Conservation (phyloP, 1,139 yeast species). For the Scheffersomyces lignicola region DNA sequence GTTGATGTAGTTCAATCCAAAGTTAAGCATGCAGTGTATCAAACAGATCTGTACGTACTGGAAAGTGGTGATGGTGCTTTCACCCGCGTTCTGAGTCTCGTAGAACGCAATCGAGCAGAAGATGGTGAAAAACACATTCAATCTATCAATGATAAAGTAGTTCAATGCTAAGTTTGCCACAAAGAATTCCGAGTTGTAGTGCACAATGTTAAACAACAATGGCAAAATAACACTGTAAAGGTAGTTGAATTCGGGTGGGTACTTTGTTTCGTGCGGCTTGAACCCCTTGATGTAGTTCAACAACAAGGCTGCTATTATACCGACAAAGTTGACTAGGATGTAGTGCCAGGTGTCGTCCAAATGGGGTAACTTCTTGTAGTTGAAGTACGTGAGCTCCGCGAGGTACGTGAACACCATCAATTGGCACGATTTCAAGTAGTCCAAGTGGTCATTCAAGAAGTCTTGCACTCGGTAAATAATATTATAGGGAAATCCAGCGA, state of each 20-base stretch:
- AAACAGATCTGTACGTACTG: slow-evolving; percentile 24
- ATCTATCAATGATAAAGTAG: slow-evolving; percentile 34
- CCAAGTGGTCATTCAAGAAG: slow-evolving; percentile 37
- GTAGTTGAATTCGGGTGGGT: slow-evolving; percentile 41
- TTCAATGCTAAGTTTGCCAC: slow-evolving; percentile 37
- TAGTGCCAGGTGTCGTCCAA: slow-evolving; percentile 21
- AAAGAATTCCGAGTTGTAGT: slow-evolving; percentile 23
- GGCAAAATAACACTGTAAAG: slow-evolving; percentile 38
- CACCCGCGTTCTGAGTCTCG: slow-evolving; percentile 29
- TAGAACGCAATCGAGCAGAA: slow-evolving; percentile 30
- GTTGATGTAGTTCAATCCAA: slow-evolving; percentile 29
- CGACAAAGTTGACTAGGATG: slow-evolving; percentile 36
- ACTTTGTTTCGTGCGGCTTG: slow-evolving; percentile 16
- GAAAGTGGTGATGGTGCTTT: slow-evolving; percentile 15
- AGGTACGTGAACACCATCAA: slow-evolving; percentile 30
- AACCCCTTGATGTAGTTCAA: slow-evolving; percentile 26
- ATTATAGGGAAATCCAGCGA: slow-evolving; percentile 26
- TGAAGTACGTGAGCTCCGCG: slow-evolving; percentile 30
- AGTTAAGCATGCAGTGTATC: slow-evolving; percentile 24
- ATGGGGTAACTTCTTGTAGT: slow-evolving; percentile 15
- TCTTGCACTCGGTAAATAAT: slow-evolving; percentile 37
- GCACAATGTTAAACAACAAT: slow-evolving; percentile 22
- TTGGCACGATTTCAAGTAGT: slow-evolving; percentile 33
- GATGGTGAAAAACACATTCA: slow-evolving; percentile 31
- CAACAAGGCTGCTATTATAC: slow-evolving; percentile 30